Conservation (phyloP, 2,329 filamentous ascomycete species). For the Teratosphaeria destructans region DNA sequence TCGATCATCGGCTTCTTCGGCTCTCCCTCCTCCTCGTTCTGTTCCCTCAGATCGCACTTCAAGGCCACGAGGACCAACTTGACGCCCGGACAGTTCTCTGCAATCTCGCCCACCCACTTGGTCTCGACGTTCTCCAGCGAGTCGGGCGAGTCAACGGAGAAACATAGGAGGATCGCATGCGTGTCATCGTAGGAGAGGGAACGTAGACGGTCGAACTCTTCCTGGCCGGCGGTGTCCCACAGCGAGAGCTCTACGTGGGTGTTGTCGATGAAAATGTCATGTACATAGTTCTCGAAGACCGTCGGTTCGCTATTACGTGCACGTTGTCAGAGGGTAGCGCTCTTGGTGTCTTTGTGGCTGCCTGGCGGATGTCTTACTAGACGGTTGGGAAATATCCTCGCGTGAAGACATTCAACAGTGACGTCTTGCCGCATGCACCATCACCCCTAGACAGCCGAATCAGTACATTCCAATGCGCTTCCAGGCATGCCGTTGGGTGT, state of each 20-base stretch:
- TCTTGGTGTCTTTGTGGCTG: background rate
- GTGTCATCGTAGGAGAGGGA: constrained; percentile 97
- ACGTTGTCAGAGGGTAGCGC: constrained; percentile 2
- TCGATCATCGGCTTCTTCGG: constrained; percentile 59
- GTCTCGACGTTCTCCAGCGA: constrained; percentile 97
- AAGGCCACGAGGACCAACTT: constrained; percentile 91
- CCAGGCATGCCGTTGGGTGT: background rate
- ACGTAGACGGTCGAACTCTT: constrained; percentile 94
- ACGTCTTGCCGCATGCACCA: constrained; percentile 95
- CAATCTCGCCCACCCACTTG: constrained; percentile 97
- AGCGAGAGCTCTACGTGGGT: constrained; percentile 94
- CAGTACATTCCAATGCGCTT: background rate
- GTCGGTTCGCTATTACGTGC: constrained; percentile 63
- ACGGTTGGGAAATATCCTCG: constrained; percentile 97
- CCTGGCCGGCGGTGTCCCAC: constrained; percentile 97
- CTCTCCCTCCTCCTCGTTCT: constrained; percentile 52
- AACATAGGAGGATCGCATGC: constrained; percentile 97
- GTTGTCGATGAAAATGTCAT: constrained; percentile 97
- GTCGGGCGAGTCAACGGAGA: constrained; percentile 89
- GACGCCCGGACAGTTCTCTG: constrained; percentile 92
- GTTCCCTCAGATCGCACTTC: constrained; percentile 90
- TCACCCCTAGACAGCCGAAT: constrained; percentile 57
- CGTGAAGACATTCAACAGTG: constrained; percentile 93
- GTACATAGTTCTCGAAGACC: constrained; percentile 98
- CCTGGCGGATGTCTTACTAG: constrained; percentile 49